These are phyloP conservation scores for Diplocarpon mali DNA, from an alignment of 2,329 filamentous ascomycete species.

Conservation along the genomic window DNA sequence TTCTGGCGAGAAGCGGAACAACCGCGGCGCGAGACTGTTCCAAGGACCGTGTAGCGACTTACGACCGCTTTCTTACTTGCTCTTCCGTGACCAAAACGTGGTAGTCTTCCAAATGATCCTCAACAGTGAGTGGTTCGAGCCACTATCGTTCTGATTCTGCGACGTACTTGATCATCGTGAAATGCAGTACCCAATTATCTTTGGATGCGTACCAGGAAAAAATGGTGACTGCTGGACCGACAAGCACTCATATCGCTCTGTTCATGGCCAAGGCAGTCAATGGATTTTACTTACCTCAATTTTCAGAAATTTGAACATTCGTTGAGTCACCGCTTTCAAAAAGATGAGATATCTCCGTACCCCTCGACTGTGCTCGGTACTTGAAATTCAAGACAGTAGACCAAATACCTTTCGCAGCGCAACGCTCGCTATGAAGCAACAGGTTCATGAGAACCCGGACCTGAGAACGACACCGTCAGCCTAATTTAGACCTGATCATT, in stretches of 20 bases:
- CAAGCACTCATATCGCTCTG: neutral
- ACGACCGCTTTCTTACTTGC: slow-evolving; percentile 10
- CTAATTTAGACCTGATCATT: too few species aligned
- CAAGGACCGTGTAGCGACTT: neutral
- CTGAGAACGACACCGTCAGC: too few species aligned
- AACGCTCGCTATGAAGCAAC: too few species aligned
- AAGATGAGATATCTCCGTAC: too few species aligned
- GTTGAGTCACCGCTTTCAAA: too few species aligned
- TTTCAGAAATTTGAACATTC: too few species aligned
- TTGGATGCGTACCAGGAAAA: neutral
- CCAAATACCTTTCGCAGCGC: too few species aligned
- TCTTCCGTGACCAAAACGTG: slow-evolving; percentile 9
- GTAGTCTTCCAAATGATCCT: slow-evolving; percentile 16
- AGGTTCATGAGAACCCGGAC: too few species aligned
- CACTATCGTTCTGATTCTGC: slow-evolving; percentile 17
- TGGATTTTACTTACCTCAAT: too few species aligned
- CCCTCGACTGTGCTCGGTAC: too few species aligned
- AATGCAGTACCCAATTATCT: neutral
- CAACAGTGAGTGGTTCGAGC: slow-evolving; percentile 12
- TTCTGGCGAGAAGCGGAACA: neutral
- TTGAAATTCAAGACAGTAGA: too few species aligned
- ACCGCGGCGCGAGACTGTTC: neutral
- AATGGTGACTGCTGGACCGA: neutral
- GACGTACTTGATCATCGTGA: slow-evolving; percentile 9
- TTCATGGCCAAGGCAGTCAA: too few species aligned